Conservation (phyloP, 1,284 basidiomycete genomes). For the Microbotryum silenes-acaulis region DNA sequence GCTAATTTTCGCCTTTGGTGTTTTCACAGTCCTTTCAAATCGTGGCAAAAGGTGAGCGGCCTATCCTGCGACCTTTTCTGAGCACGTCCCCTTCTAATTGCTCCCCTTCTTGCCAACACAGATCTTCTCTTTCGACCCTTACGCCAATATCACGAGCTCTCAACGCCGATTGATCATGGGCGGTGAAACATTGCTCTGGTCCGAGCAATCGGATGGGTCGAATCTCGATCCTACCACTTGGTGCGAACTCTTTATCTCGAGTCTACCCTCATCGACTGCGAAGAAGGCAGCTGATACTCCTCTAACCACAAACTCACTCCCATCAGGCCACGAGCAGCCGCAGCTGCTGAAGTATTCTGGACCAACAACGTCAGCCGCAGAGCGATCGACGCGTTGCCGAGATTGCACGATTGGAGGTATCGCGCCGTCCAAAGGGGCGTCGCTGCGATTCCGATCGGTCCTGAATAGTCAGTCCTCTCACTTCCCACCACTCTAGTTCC, state of each 20-base stretch:
- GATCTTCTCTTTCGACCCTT: conserved; percentile 66
- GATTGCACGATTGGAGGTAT: conserved; percentile 60
- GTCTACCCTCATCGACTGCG: no score
- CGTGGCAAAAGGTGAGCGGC: conserved; percentile 55
- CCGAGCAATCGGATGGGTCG: conserved; percentile 61
- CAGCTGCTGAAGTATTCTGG: conserved; percentile 76
- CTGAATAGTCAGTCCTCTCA: conserved; percentile 36
- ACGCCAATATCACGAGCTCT: conserved; percentile 49
- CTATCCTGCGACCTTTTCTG: conserved; percentile 8
- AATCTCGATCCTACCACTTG: conserved; percentile 67
- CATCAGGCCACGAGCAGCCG: conserved; percentile 58
- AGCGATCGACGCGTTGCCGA: conserved; percentile 56
- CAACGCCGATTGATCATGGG: conserved; percentile 54
- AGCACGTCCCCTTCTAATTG: no score
- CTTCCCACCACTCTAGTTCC: no score
- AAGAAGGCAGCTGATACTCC: neutral
- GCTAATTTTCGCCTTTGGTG: no score
- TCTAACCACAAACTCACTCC: no score
- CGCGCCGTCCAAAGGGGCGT: conserved; percentile 63
- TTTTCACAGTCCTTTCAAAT: conserved; percentile 53
- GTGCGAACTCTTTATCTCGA: conserved; percentile 34
- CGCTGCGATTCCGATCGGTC: conserved; percentile 61
- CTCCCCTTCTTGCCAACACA: conserved; percentile 33
- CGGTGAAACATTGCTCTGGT: conserved; percentile 67
- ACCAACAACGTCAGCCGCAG: conserved; percentile 47